Evolutionary conservation across 129 eudicot species (phyloP), one percentile per base, ranked within the genome.

Genomic region (Arctium minus): DNA sequence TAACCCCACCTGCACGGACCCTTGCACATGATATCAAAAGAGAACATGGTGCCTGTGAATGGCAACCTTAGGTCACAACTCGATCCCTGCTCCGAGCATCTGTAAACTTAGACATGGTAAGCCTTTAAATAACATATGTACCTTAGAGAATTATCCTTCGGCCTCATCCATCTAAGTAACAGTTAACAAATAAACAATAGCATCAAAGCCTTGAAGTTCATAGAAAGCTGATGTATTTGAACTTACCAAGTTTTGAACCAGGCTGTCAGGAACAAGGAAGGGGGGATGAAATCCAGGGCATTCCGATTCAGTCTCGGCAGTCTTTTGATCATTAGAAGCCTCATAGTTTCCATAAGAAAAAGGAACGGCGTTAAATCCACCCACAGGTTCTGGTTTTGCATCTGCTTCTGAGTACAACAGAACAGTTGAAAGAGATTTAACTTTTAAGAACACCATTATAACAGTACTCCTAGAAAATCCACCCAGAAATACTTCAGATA

Each of bases 1-100:
- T 92, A 93, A 93, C 85, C 99, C 99, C 98, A 96, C 99, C 99
- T 96, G 97, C 93, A 91, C 76, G 74, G 90, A 88, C 92, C 87
- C 86, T 89, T 86, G 92, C 89, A 79, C 90, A 90, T 86, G 96
- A 89, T 86, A 92, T 92, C 98, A 94, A 92, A 88, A 88, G 93
- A 89, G 82, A 91, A 95, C 92, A 92, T 89, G 94, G 94, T 89
- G 96, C 94, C 97, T 78, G 88, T 88, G 96, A 88, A 84, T 88
- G 92, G 91, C 97, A 90, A 91, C 94, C 97, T 88, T 92, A 86
- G 84, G 87, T 90, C 97, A 96, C 82, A 90, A 91, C 92, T 81
- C 87, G 92, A 81, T 87, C 92, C 86, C 94, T 90, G 98, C 98
- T 92, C 96, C 99, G 70, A 90, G 98, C 88, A 92, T 96, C 99